These are phyloP conservation scores for Phytophthora tentaculata DNA, from an alignment of 352 stramenopile genomes.

Conservation along the genomic window DNA sequence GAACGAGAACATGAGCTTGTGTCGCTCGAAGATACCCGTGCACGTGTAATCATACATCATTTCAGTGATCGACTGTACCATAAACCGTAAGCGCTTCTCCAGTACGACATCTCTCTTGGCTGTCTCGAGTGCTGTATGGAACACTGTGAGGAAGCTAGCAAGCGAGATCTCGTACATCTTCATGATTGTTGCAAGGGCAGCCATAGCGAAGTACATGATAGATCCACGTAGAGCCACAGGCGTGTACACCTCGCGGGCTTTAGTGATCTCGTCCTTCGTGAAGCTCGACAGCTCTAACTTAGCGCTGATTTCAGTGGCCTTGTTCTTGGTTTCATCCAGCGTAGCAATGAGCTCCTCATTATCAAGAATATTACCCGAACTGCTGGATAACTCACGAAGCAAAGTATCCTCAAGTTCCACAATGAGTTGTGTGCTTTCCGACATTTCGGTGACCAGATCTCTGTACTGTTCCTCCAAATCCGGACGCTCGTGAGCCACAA, in stretches of 20 bases:
- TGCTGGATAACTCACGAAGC: conserved; percentile 90
- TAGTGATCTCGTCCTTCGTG: conserved; percentile 95
- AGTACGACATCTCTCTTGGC: conserved; percentile 93
- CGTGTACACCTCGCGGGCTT: conserved; percentile 90
- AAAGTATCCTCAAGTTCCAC: conserved; percentile 94
- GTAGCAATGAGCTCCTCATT: conserved; percentile 96
- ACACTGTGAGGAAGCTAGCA: conserved; percentile 92
- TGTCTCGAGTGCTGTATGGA: conserved; percentile 90
- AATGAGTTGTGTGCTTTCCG: conserved; percentile 92
- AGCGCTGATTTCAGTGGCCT: conserved; percentile 93
- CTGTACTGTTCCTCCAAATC: conserved; percentile 95
- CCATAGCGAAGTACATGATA: conserved; percentile 96
- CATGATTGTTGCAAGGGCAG: conserved; percentile 92
- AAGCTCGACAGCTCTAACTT: conserved; percentile 94
- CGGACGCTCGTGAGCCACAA: conserved; percentile 92
- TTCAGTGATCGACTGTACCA: conserved; percentile 91
- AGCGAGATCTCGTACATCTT: conserved; percentile 97
- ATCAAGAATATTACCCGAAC: conserved; percentile 94
- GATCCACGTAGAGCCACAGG: conserved; percentile 92
- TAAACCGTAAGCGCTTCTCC: conserved; percentile 86
- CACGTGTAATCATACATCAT: conserved; percentile 98
- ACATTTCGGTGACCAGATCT: conserved; percentile 93
- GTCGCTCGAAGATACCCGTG: conserved; percentile 96
- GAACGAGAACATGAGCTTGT: conserved; percentile 98
- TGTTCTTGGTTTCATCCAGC: conserved; percentile 95